A percentile compares a stretch with the other conserved stretches of the same genome.
phyloP scores from a whole-genome alignment of 2,329 filamentous ascomycete genomes.

The Monosporascus sp. region DNA sequence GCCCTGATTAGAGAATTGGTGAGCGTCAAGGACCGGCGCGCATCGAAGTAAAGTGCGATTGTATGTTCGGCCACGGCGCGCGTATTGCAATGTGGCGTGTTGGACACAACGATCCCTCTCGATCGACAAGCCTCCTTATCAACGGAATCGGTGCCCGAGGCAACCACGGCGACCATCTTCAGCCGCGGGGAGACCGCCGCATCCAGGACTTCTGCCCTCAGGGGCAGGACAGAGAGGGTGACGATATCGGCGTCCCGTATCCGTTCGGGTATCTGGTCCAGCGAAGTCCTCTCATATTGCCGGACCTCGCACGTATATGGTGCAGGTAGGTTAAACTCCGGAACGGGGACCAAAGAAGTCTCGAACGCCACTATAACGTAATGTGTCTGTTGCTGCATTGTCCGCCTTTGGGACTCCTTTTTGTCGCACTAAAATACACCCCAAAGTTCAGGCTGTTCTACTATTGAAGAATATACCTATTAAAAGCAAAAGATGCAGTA shows the following conservation, averaged over 20 bases:
- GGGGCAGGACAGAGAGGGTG: constrained; percentile 27
- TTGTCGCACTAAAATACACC: too few relatives aligned
- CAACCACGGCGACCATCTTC: constrained; percentile 30
- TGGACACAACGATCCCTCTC: constrained; percentile 29
- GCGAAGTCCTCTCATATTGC: constrained; percentile 20
- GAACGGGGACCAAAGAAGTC: constrained; percentile 25
- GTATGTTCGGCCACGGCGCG: constrained; percentile 41
- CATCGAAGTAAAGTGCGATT: constrained; percentile 38
- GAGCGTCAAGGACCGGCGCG: constrained; percentile 30
- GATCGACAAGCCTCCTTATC: constrained; percentile 29
- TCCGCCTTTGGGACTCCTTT: too few relatives aligned
- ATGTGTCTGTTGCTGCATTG: constrained; percentile 14
- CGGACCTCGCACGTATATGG: constrained; percentile 27
- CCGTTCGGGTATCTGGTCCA: constrained; percentile 22
- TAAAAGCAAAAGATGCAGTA: too few relatives aligned
- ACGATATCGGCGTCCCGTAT: constrained; percentile 32
- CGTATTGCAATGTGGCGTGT: constrained; percentile 32
- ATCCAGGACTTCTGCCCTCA: constrained; percentile 23
- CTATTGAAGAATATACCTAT: too few relatives aligned
- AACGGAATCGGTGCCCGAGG: constrained; percentile 32
- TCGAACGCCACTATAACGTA: constrained; percentile 31
- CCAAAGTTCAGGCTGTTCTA: too few relatives aligned
- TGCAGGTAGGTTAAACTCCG: constrained; percentile 21
- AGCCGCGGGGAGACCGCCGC: constrained; percentile 23
- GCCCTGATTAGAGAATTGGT: constrained; percentile 21